Percentiles rank a stretch among this genome's conserved stretches.
phyloP scores from a whole-genome alignment of 805 yeast species.

The Pichia cabralensis region DNA sequence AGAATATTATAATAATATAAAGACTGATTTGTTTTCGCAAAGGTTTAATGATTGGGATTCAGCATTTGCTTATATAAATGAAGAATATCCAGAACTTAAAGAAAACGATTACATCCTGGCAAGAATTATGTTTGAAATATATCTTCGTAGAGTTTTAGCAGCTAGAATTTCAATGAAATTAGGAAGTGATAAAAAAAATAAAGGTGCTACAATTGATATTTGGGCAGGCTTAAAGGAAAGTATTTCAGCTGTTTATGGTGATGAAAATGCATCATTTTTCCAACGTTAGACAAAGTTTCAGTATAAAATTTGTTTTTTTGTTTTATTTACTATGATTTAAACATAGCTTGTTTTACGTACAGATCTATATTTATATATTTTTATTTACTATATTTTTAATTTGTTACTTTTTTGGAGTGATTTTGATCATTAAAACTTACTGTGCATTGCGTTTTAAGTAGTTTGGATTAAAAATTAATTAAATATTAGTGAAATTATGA shows the following conservation, averaged over 20 bases:
- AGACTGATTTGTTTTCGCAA: constrained; percentile 11
- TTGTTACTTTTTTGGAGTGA: too few species aligned
- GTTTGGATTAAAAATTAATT: too few species aligned
- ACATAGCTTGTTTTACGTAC: too few species aligned
- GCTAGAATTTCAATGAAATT: constrained; percentile 21
- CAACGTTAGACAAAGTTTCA: too few species aligned
- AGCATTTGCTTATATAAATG: constrained; percentile 10
- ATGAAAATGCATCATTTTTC: constrained; percentile 18
- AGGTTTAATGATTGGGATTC: constrained; percentile 12
- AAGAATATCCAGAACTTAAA: constrained; percentile 14
- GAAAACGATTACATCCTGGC: constrained; percentile 17
- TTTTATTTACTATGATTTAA: too few species aligned
- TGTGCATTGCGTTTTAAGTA: too few species aligned
- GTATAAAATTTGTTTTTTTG: too few species aligned
- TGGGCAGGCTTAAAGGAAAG: constrained; percentile 37
- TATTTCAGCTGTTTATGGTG: constrained; percentile 43
- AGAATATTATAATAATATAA: constrained; percentile 16
- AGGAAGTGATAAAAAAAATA: constrained; percentile 18
- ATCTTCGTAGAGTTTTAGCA: constrained; percentile 23
- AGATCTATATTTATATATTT: too few species aligned
- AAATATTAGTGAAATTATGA: too few species aligned
- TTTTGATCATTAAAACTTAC: too few species aligned
- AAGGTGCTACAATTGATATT: constrained; percentile 13
- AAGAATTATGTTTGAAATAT: constrained; percentile 23
- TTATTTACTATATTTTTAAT: too few species aligned